Percentiles rank a stretch among this genome's conserved stretches.
Evolutionary conservation across 192 early-diverging fungal genomes (phyloP).

Genomic region (Irineochytrium annulatum): DNA sequence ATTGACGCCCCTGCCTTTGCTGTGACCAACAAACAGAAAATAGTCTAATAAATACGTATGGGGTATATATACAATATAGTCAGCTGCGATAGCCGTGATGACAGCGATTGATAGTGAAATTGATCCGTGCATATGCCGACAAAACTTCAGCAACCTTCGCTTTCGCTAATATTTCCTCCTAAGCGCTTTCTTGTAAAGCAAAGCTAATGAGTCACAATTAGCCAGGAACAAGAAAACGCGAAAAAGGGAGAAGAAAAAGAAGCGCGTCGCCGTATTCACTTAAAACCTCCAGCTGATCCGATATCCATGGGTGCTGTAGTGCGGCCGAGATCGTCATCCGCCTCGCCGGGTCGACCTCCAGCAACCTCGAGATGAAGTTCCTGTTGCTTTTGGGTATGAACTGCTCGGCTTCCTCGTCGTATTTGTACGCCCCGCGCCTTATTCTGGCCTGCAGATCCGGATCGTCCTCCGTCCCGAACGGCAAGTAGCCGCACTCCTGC

Average conservation of each 20-base stretch:
- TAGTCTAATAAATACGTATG: background rate
- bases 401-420: too few species aligned
- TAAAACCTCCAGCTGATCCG: background rate
- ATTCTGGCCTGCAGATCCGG: background rate
- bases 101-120: too few species aligned
- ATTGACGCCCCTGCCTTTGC: background rate
- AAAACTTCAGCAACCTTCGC: background rate
- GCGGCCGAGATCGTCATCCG: background rate
- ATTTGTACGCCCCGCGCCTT: background rate
- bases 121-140: too few species aligned
- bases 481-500: background rate
- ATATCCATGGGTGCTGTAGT: constrained; percentile 1
- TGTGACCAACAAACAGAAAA: background rate
- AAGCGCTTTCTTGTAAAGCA: background rate
- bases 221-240: background rate
- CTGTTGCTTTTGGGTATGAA: too few species aligned
- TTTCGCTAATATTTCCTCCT: background rate
- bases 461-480: too few species aligned
- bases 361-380: background rate
- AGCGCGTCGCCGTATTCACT: background rate
- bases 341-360: background rate
- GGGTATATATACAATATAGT: too few species aligned
- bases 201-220: background rate
- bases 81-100: too few species aligned
- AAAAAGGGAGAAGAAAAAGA: background rate